A percentile compares a stretch with the other conserved stretches of the same genome.
Conservation (phyloP, 495 filamentous ascomycete species). For the Friedmanniomyces endolithicus region DNA sequence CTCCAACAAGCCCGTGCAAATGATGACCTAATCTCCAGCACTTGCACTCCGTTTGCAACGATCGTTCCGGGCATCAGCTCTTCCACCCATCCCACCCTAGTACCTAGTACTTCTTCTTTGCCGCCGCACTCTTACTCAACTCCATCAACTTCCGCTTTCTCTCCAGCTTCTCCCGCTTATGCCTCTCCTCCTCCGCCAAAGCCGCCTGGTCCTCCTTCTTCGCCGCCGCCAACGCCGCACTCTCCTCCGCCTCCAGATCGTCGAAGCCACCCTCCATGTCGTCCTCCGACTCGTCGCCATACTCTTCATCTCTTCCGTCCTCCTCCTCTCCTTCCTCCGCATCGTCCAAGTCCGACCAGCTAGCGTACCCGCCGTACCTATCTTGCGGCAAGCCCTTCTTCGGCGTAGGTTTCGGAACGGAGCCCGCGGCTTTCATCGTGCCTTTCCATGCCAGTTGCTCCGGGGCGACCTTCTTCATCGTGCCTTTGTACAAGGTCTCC, state of each 20-base stretch:
- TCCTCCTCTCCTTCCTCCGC: slow-evolving; percentile 29
- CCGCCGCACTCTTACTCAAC: slow-evolving; percentile 8
- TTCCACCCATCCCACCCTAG: background rate
- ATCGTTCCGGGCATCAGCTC: background rate
- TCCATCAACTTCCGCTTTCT: slow-evolving; percentile 30
- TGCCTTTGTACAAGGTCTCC: slow-evolving; percentile 46
- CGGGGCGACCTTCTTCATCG: slow-evolving; percentile 32
- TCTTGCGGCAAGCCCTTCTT: slow-evolving; percentile 18
- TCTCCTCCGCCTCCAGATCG: slow-evolving; percentile 50
- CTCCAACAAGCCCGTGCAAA: no score
- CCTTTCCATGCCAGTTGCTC: slow-evolving; percentile 29
- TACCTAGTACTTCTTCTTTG: slow-evolving; percentile 15
- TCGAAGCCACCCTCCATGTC: slow-evolving; percentile 56
- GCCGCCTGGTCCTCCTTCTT: slow-evolving; percentile 50
- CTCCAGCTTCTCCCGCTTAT: slow-evolving; percentile 46
- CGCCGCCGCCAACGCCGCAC: slow-evolving; percentile 36
- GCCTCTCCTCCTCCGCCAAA: slow-evolving; percentile 38
- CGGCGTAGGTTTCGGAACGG: slow-evolving; percentile 3
- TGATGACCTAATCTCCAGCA: no score
- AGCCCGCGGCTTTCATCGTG: slow-evolving; percentile 17
- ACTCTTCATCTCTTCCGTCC: slow-evolving; percentile 32
- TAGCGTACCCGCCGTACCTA: slow-evolving; percentile 26
- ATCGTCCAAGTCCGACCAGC: slow-evolving; percentile 27
- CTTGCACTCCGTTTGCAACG: no score
- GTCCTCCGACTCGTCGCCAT: slow-evolving; percentile 43